Evolutionary conservation across 106 monocot genomes (phyloP).

Genomic region (Chionographis japonica): DNA sequence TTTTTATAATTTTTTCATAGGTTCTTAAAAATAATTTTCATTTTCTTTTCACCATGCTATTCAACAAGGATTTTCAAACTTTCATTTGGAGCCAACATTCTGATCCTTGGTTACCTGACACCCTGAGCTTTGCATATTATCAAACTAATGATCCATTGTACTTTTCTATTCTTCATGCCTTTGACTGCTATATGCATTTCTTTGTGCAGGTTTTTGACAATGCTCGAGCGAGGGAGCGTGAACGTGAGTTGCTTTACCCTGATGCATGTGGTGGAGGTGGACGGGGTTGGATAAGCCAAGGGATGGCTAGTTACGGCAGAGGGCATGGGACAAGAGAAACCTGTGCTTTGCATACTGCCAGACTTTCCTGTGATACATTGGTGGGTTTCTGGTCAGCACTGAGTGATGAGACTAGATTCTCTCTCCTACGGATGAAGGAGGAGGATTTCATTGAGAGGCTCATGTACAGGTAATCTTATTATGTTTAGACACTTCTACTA

Average conservation of each 20-base stretch:
- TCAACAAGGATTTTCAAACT: no score
- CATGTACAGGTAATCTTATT: constrained; percentile 66
- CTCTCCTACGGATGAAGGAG: constrained; percentile 91
- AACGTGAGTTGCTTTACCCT: constrained; percentile 90
- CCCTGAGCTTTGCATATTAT: no score
- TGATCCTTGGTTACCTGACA: no score
- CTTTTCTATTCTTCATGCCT: neutral
- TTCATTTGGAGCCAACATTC: no score
- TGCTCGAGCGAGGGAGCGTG: constrained; percentile 81
- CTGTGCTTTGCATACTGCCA: constrained; percentile 96
- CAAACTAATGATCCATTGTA: no score
- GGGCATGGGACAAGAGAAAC: constrained; percentile 83
- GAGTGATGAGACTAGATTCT: constrained; percentile 71
- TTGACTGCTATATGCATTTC: neutral
- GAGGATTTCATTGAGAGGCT: constrained; percentile 97
- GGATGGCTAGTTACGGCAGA: constrained; percentile 67
- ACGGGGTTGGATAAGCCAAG: constrained; percentile 98
- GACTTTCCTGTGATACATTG: constrained; percentile 84
- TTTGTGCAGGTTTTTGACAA: constrained; percentile 75
- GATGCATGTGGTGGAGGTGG: constrained; percentile 97
- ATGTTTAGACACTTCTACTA: neutral
- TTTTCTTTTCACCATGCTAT: neutral
- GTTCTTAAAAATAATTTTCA: no score
- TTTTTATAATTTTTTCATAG: no score
- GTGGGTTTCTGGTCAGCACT: constrained; percentile 86